Percentiles rank a stretch among this genome's conserved stretches.
Conservation (phyloP, 768 basidiomycete genomes). For the Kwoniella botswanensis region DNA sequence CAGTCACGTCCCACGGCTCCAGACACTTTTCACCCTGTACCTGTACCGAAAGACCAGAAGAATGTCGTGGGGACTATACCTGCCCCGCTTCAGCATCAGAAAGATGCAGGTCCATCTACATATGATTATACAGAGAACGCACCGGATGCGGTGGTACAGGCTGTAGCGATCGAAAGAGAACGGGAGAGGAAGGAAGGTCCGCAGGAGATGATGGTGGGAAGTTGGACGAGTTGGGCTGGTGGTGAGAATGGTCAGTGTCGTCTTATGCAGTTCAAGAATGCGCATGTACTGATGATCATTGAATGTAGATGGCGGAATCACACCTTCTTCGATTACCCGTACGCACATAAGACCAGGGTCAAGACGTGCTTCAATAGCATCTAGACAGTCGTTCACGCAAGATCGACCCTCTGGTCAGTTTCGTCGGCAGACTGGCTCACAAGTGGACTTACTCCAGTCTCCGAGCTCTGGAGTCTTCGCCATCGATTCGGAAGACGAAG, state of each 20-base stretch:
- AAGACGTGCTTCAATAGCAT: constrained; percentile 46
- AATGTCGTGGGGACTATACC: constrained; percentile 4
- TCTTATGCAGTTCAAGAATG: no score
- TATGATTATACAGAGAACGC: constrained; percentile 53
- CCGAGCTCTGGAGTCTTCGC: constrained; percentile 46
- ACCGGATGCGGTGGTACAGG: constrained; percentile 41
- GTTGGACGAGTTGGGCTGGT: constrained; percentile 43
- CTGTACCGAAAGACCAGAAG: constrained; percentile 9
- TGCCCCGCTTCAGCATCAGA: neutral
- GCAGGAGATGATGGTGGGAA: constrained; percentile 51
- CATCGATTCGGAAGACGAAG: constrained; percentile 49
- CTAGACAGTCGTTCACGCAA: constrained; percentile 27
- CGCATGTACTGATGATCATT: neutral
- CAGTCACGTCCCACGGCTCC: constrained; percentile 26
- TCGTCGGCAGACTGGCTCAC: constrained; percentile 30
- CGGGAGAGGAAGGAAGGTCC: constrained; percentile 49
- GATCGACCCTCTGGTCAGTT: constrained; percentile 30
- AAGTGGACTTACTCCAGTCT: constrained; percentile 38
- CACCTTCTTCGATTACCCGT: constrained; percentile 43
- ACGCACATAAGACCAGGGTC: constrained; percentile 39
- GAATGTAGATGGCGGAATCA: constrained; percentile 38
- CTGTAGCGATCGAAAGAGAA: constrained; percentile 42
- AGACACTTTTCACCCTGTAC: constrained; percentile 39
- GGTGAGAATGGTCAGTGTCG: constrained; percentile 31
- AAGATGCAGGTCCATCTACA: constrained; percentile 22